Conservation (phyloP, 805 yeast genomes). For the Yarrowia bubula region DNA sequence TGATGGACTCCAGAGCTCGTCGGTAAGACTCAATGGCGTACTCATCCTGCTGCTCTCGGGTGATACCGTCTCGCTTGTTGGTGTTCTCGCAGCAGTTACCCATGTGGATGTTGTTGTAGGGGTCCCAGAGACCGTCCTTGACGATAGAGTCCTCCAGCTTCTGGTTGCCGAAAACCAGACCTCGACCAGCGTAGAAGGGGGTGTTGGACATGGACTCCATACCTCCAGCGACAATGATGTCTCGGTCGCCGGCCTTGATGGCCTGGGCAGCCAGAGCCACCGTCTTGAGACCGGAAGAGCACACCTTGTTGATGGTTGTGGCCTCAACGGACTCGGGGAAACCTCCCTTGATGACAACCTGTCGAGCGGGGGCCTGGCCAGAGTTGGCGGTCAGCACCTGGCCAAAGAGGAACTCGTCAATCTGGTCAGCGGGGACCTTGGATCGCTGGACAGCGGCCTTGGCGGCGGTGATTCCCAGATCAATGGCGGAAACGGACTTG, state of each 20-base stretch:
- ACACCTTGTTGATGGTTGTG: constrained; percentile 88
- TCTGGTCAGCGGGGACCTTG: constrained; percentile 66
- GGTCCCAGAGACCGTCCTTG: constrained; percentile 87
- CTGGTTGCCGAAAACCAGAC: constrained; percentile 53
- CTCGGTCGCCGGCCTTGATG: constrained; percentile 78
- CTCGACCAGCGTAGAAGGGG: constrained; percentile 82
- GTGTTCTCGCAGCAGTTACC: constrained; percentile 95
- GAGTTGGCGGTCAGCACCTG: constrained; percentile 86
- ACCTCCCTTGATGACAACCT: constrained; percentile 87
- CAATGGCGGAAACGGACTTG: constrained; percentile 66
- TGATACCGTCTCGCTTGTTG: constrained; percentile 68
- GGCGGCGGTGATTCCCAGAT: constrained; percentile 85
- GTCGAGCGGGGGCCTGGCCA: constrained; percentile 98
- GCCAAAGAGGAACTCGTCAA: constrained; percentile 88
- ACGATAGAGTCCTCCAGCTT: constrained; percentile 58
- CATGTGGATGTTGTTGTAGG: constrained; percentile 82
- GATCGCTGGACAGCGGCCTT: constrained; percentile 82
- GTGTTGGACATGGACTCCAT: constrained; percentile 94
- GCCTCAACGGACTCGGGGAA: constrained; percentile 77
- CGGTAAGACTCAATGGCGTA: constrained; percentile 78
- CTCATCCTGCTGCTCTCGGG: constrained; percentile 83
- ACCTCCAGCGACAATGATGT: constrained; percentile 90
- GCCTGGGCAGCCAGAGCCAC: constrained; percentile 85
- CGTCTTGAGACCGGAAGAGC: constrained; percentile 93
- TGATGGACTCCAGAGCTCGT: constrained; percentile 72